Base-by-base conservation (phyloP, 2,329 filamentous ascomycete genomes). In the Orbilia ellipsospora region DNA sequence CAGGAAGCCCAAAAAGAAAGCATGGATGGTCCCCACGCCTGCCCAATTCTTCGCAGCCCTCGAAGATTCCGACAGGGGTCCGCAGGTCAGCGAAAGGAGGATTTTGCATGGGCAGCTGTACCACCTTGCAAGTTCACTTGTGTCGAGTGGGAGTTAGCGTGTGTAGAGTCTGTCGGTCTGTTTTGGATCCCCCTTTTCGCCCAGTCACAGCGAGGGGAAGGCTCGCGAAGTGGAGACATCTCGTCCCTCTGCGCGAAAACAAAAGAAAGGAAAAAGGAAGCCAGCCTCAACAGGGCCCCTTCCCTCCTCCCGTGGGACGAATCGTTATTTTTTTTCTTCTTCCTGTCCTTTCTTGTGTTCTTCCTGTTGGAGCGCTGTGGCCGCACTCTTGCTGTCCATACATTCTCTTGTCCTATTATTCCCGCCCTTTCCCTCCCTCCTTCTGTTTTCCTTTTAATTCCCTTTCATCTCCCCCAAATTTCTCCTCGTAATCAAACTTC, bases 401-500 rank as follows among this genome's bases (percentile, higher is more conserved):
- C 44, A 48, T 48, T 56, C 62, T 67, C 31, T 36, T 7, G 31
- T 66, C 54, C 72, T 75, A 69, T 68, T 69, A 75, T 72, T 62
- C 61, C 67, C 52, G 40, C 56, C 73, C 66, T 67, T 60, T 72
- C 66, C 64, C 62, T 72, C 73, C 66, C 66, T 72, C 70, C 64
- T 77, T 75, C 70, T 66, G 56, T 67, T 77, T 73, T 69, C 61
- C 70, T 74, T 77, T 75, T 70, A 66, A 65, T 77, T 75, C 75
- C 64, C 64, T 69, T 75, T 72, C 67, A 73, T 73, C 65, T 70
- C 73, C 73, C 66, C 73, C 72, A 68, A 48, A 75, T 77, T 72
- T 72, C 73, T 77, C 73, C 62, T 77, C 73, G 65, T 70, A 77
- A 77, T 70, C 66, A 77, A 77, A 77, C 72, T 54, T 75, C 72